Evolutionary conservation across 306 rosid species (phyloP).

Genomic region (Sphenostylis stenocarpa): DNA sequence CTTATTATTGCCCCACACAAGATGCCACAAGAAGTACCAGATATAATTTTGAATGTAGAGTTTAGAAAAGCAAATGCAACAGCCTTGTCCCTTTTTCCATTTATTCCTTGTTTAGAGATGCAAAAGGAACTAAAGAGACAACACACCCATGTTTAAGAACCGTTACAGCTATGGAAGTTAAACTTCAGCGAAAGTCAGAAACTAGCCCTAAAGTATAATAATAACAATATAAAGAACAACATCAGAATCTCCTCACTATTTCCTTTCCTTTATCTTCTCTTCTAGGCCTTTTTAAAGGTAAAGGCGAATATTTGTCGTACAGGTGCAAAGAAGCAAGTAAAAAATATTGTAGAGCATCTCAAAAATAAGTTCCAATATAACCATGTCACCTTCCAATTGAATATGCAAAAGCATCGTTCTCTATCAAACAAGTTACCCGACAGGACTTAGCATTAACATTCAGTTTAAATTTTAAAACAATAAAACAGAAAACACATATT

Average conservation of each 20-base stretch:
- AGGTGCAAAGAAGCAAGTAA: slow-evolving; percentile 4
- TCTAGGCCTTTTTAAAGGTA: not conserved
- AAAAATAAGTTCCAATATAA: not conserved
- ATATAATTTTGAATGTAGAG: not conserved
- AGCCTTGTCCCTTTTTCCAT: not conserved
- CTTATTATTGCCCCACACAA: not conserved
- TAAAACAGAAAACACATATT: not conserved
- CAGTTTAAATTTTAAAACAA: not conserved
- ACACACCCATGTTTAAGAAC: not conserved
- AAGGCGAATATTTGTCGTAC: slow-evolving; percentile 5
- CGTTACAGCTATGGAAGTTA: not conserved
- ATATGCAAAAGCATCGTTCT: slow-evolving; percentile 12
- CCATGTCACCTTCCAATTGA: slow-evolving; percentile 10
- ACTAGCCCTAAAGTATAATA: not conserved
- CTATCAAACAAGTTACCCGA: not conserved
- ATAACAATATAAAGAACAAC: not conserved
- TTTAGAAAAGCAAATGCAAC: slow-evolving; percentile 31
- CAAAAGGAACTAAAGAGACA: slow-evolving; percentile 9
- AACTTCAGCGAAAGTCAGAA: not conserved
- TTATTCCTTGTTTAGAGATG: not conserved
- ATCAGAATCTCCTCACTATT: slow-evolving; percentile 14
- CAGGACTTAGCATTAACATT: not conserved
- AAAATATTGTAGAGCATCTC: not conserved
- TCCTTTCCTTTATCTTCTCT: not conserved
- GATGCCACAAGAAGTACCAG: not conserved